Base-by-base conservation (phyloP, 495 filamentous ascomycete species). In the Clavariopsis aquatica region DNA sequence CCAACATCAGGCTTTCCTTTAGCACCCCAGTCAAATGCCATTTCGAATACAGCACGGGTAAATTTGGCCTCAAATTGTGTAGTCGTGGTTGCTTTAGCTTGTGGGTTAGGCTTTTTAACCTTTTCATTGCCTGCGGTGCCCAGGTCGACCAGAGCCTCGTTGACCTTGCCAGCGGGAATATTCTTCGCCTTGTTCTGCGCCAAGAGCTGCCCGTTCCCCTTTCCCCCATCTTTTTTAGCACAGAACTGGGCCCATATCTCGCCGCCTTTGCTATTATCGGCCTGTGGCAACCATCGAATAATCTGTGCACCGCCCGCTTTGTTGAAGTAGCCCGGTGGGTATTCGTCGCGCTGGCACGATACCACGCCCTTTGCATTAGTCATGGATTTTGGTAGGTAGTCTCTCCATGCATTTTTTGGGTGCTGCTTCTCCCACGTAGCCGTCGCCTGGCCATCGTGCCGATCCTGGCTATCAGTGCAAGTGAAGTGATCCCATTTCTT, bases 31-130 rank as follows among this genome's bases (percentile, higher is more conserved):
- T 36, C 53, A 20, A 56, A 56, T 24, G 26, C 17, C 6, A 56
- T 56, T 20, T 34, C 15, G 28, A 36, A 36, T 0, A 56, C 53
- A 34, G 53, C 53, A 24, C 53, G 53, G 1, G 53, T 56, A 23
- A 34, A 56, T 2, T 12, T 23, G 1, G 53, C 53, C 9, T 56
- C 27, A 13, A n/a, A 56, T 13, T 36, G 24, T 13, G 53, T 56
- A 5, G 31, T 56, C 6, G 53, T 56, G 1, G 53, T 56, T 12
- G 26, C 31, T 17, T 56, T 56, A 0, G 1, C 27, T 4, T 38
- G 8, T 9, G 26, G 10, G 17, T 17, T 23, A 17, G 28, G 26
- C 26, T 34, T 56, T 17, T 24, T 23, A 12, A 9, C 20, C 28
- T 38, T 41, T 22, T 34, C 17, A 6, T 41, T 41, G 8, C 38